Base-by-base conservation (phyloP, 169 alveolate species). In the Cryptosporidium viatorum region DNA sequence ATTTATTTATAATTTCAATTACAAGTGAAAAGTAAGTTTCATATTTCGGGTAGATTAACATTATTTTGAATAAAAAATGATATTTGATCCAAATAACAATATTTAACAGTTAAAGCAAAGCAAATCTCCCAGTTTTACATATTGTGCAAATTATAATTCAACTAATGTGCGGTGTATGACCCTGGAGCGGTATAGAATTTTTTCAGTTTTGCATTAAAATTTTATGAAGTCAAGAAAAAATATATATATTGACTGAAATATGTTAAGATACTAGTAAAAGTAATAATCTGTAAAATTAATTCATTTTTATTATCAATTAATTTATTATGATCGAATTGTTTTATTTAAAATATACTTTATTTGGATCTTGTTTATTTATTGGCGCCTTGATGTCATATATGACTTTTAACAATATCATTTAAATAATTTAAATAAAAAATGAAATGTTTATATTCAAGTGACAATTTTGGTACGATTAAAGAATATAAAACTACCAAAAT, bases 371-470 rank as follows among this genome's bases (percentile, higher is more conserved):
- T 65, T 65, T 59, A 12, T 48, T 33, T 14, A 1, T 16, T 69
- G 84, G 84, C 84, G 84, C 84, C 65, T 3, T 18, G 3, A 0
- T 23, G 62, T 39, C 62, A 69, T n/a, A 21, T 23, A 16, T 73
- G 86, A 73, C 86, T 33, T 23, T 58, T 10, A 12, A 31, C 1
- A 50, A 23, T 65, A n/a, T 65, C 29, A 55, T 23, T 45, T 48
- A 12, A 21, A 41, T 43, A 14, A 43, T 29, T 29, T 10, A n/a
- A 9, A 3, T 16, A 14, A 73, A 73, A 73, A 18, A 73, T 73
- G 86, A 73, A 73, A 4, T 58, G 16, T 73, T 62, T 80, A 18
- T 80, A 62, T 67, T 80, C 80, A 58, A 74, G 89, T 7, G 89
- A 80, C 43, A 59, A 29, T 29, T 65, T 80, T 60, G 89, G 89